A percentile compares a stretch with the other conserved stretches of the same genome.
Conservation (phyloP, 768 basidiomycete species). For the Xanthoconium stramineum region DNA sequence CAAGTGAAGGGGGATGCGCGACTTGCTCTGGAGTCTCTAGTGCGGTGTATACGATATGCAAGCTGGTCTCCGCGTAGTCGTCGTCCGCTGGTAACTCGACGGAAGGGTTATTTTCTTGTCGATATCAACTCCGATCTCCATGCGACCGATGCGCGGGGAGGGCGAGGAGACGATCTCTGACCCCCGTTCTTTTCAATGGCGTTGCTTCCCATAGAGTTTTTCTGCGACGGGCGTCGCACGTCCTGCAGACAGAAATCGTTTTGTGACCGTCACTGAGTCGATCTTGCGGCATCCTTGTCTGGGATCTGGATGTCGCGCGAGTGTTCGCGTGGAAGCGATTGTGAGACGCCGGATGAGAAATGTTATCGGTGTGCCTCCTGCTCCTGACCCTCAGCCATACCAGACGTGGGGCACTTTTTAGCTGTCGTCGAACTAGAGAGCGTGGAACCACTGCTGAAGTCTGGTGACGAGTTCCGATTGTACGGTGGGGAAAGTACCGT, state of each 20-base stretch:
- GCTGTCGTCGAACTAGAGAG: constrained; percentile 26
- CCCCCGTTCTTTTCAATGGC: constrained; percentile 12
- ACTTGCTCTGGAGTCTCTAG: constrained; percentile 12
- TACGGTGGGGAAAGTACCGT: constrained; percentile 31
- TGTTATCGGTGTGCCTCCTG: constrained; percentile 16
- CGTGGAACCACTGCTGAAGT: constrained; percentile 29
- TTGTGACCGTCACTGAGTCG: constrained; percentile 18
- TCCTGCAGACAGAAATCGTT: constrained; percentile 22
- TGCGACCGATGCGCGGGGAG: constrained; percentile 17
- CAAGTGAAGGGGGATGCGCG: constrained; percentile 7
- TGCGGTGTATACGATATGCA: constrained; percentile 20
- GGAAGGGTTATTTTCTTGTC: constrained; percentile 16
- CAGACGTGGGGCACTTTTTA: constrained; percentile 10
- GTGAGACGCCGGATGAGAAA: constrained; percentile 29
- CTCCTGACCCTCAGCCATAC: constrained; percentile 1
- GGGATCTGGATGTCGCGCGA: constrained; percentile 26
- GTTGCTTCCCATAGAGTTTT: constrained; percentile 16
- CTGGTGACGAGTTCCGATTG: constrained; percentile 27
- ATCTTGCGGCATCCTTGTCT: constrained; percentile 20
- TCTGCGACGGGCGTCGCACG: constrained; percentile 22
- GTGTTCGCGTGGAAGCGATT: constrained; percentile 25
- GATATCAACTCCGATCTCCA: constrained; percentile 17
- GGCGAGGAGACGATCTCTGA: constrained; percentile 13
- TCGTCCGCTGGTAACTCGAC: constrained; percentile 32
- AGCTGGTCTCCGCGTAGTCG: constrained; percentile 34